Percentiles rank a stretch among this genome's conserved stretches.
phyloP scores from a whole-genome alignment of 331 rosid genomes.

The Rhamnella rubrinervis region DNA sequence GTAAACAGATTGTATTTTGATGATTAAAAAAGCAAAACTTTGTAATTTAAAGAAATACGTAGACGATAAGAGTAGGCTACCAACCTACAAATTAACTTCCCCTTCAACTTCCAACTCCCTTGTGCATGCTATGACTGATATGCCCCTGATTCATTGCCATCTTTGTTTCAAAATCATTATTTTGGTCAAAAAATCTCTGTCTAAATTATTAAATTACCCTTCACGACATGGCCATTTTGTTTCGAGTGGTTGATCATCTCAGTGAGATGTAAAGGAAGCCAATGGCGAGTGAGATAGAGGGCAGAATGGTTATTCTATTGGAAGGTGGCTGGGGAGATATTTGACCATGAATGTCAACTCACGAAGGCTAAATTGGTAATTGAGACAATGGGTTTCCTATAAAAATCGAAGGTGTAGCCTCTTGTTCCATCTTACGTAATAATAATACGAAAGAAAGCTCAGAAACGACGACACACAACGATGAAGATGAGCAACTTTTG shows the following conservation, averaged over 20 bases:
- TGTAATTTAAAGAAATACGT: slow-evolving; percentile 26
- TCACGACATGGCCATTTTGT: background rate
- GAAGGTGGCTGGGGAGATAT: background rate
- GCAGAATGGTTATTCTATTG: slow-evolving; percentile 5
- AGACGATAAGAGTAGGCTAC: slow-evolving; percentile 62
- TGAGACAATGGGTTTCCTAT: slow-evolving; percentile 1
- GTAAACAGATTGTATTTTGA: slow-evolving; percentile 22
- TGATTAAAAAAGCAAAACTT: background rate
- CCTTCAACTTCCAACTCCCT: slow-evolving; percentile 46
- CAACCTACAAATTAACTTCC: slow-evolving; percentile 61
- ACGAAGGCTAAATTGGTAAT: background rate
- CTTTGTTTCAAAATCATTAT: background rate
- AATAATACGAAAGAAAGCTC: slow-evolving; percentile 3
- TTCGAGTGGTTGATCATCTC: too few species aligned
- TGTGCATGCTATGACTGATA: background rate
- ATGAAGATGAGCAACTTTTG: slow-evolving; percentile 45
- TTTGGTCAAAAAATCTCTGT: background rate
- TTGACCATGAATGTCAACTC: slow-evolving; percentile 13
- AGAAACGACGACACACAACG: slow-evolving; percentile 16
- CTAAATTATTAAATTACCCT: background rate
- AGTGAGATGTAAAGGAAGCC: background rate
- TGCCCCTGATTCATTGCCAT: slow-evolving; percentile 11
- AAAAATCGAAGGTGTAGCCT: slow-evolving; percentile 8
- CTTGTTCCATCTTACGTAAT: slow-evolving; percentile 24
- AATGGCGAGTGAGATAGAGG: background rate